Base-by-base conservation (phyloP, 441 rosid species). In the Pelargonium fulgidum region DNA sequence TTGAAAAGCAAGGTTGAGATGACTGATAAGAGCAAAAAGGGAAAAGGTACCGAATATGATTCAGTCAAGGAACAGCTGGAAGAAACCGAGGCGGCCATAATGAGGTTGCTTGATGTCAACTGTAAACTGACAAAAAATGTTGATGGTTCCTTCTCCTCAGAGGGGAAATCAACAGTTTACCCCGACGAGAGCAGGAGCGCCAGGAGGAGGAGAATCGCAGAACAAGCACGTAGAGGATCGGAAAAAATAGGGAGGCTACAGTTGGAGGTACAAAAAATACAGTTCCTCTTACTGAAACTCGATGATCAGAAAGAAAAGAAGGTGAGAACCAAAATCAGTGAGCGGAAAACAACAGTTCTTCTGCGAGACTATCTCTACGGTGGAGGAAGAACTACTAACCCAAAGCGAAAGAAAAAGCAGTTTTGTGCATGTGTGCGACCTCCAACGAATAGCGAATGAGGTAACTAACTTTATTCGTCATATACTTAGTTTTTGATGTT, bases 231-330 rank as follows among this genome's bases (percentile, higher is more conserved):
- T 74, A 85, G 85, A 75, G 91, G 82, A 68, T 89, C 97, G 1
- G 98, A 95, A 82, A 89, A 84, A 82, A 84, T 89, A 17, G 91
- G 93, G 22, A 77, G 89, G 72, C 78, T 95, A 78, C 97, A 95
- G 79, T 70, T 88, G 73, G 98, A 95, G 86, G 88, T 92, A 80
- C 97, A 90, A 82, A 95, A 87, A 77, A 67, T 95, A 67, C 98
- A 92, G 83, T 85, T 85, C 76, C 73, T 89, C 64, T 70, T 95
- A 58, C 68, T 86, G 80, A 90, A 89, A 81, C 69, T 89, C 6
- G 97, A 90, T 17, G 91, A 81, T 62, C 87, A 84, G 56, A 85
- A 83, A 74, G 86, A 82, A 72, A 81, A 84, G 72, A 74, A 76
- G 65, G 92, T 79, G 7, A 85, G 73, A 77, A 72, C 89, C 64